Conservation (phyloP, 352 stramenopile species). For the Bremia lactucae region DNA sequence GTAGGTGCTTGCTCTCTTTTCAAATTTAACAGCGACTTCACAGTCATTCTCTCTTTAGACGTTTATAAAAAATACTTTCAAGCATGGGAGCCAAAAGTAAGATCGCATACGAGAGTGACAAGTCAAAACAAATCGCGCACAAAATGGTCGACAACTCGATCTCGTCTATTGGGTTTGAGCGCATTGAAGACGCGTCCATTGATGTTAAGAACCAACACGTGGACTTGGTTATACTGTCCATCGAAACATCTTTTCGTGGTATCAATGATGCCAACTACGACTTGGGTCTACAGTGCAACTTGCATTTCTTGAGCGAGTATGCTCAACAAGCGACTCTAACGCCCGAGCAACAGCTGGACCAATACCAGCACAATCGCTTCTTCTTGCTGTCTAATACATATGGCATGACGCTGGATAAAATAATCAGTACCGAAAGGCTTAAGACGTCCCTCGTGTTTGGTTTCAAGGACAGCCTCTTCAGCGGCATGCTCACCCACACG, state of each 20-base stretch:
- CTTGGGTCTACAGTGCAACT: slow-evolving; percentile 56
- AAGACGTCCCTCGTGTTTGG: slow-evolving; percentile 72
- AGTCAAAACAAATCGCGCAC: slow-evolving; percentile 65
- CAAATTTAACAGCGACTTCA: too few species aligned
- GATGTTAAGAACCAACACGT: slow-evolving; percentile 68
- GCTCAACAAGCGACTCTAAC: slow-evolving; percentile 18
- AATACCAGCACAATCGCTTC: slow-evolving; percentile 85
- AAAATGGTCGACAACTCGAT: slow-evolving; percentile 18
- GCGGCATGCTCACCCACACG: slow-evolving; percentile 46
- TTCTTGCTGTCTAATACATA: slow-evolving; percentile 66
- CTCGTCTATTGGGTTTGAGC: slow-evolving; percentile 25
- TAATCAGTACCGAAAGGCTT: slow-evolving; percentile 29
- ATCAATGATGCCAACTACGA: slow-evolving; percentile 96
- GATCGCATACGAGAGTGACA: slow-evolving; percentile 93
- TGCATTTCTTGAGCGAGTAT: slow-evolving; percentile 65
- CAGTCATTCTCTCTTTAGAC: too few species aligned
- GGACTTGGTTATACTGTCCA: slow-evolving; percentile 91
- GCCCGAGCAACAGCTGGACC: slow-evolving; percentile 43
- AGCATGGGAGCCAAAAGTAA: too few species aligned
- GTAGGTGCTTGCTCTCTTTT: too few species aligned
- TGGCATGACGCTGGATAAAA: slow-evolving; percentile 23
- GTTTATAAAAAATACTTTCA: too few species aligned
- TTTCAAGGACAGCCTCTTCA: slow-evolving; percentile 50
- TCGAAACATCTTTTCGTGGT: slow-evolving; percentile 94
- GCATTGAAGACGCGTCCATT: slow-evolving; percentile 32